phyloP scores from a whole-genome alignment of 345 rosid genomes.

The Aquilaria sinensis region DNA sequence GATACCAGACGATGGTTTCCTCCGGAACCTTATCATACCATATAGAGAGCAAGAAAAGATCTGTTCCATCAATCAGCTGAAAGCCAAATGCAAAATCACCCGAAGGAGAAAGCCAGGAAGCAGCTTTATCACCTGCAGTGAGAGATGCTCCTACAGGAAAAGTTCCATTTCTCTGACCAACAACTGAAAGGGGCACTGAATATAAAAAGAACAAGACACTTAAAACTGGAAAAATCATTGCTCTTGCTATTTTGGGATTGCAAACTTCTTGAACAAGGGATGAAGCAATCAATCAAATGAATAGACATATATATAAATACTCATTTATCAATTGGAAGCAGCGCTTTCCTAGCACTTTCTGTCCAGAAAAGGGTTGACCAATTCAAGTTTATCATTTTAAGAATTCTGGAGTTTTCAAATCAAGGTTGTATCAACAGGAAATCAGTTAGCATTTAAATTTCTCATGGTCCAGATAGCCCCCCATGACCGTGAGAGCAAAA shows the following conservation, averaged over 20 bases:
- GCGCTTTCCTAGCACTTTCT: too few species aligned
- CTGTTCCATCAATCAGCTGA: background rate
- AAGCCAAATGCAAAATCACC: slow-evolving; percentile 30
- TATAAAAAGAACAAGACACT: background rate
- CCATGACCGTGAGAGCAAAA: too few species aligned
- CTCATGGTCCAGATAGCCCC: too few species aligned
- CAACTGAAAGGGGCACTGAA: background rate
- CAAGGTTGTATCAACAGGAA: too few species aligned
- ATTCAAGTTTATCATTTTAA: too few species aligned
- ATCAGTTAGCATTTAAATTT: too few species aligned
- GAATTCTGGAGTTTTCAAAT: too few species aligned
- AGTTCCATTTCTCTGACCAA: slow-evolving; percentile 2
- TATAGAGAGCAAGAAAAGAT: slow-evolving; percentile 18
- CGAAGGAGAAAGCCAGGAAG: slow-evolving; percentile 26
- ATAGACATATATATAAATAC: too few species aligned
- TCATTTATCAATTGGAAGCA: too few species aligned
- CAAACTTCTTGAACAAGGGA: too few species aligned
- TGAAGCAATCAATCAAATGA: too few species aligned
- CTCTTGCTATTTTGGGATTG: background rate
- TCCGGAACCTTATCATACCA: slow-evolving; percentile 24
- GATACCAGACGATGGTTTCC: slow-evolving; percentile 24
- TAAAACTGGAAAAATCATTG: slow-evolving; percentile 4
- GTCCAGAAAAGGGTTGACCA: too few species aligned
- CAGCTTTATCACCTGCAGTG: slow-evolving; percentile 3
- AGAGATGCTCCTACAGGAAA: background rate